phyloP scores from a whole-genome alignment of 2,329 filamentous ascomycete genomes.

The Aspergillus aculeatinus region DNA sequence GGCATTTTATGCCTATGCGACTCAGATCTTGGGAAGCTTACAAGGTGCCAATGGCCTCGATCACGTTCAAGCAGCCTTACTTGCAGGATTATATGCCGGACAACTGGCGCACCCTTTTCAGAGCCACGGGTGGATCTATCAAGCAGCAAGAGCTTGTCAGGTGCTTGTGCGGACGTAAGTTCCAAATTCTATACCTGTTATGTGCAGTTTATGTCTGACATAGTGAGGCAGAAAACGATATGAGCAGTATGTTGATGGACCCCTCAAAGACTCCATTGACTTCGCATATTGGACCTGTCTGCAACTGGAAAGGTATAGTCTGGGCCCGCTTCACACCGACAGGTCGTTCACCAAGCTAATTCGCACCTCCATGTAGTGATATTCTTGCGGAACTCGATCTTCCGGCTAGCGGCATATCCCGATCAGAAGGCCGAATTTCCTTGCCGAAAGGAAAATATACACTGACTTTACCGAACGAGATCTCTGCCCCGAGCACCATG shows the following conservation, averaged over 20 bases:
- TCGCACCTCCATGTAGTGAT: constrained; percentile 57
- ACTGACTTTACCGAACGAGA: constrained; percentile 33
- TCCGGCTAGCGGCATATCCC: constrained; percentile 60
- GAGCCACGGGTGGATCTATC: constrained; percentile 70
- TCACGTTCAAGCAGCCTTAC: constrained; percentile 79
- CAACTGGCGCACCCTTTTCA: constrained; percentile 84
- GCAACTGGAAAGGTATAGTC: constrained; percentile 76
- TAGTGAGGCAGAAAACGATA: constrained; percentile 33
- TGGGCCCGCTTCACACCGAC: background rate
- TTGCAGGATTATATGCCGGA: constrained; percentile 84
- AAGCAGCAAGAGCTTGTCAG: constrained; percentile 61
- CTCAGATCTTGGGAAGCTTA: constrained; percentile 80
- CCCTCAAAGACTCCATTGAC: constrained; percentile 61
- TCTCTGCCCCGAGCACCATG: constrained; percentile 35
- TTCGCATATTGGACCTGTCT: constrained; percentile 91
- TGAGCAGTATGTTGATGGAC: constrained; percentile 29
- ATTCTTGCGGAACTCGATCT: constrained; percentile 82
- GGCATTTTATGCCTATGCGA: constrained; percentile 83
- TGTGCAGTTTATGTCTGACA: constrained; percentile 5
- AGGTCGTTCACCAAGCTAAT: background rate
- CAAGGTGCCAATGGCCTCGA: constrained; percentile 75
- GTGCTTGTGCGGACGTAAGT: constrained; percentile 71
- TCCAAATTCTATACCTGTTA: background rate
- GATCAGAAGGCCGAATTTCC: constrained; percentile 50
- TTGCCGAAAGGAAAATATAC: constrained; percentile 41